A percentile compares a stretch with the other conserved stretches of the same genome.
Conservation (phyloP, 257 asterid genomes). For the Solanum ossicruentum region DNA sequence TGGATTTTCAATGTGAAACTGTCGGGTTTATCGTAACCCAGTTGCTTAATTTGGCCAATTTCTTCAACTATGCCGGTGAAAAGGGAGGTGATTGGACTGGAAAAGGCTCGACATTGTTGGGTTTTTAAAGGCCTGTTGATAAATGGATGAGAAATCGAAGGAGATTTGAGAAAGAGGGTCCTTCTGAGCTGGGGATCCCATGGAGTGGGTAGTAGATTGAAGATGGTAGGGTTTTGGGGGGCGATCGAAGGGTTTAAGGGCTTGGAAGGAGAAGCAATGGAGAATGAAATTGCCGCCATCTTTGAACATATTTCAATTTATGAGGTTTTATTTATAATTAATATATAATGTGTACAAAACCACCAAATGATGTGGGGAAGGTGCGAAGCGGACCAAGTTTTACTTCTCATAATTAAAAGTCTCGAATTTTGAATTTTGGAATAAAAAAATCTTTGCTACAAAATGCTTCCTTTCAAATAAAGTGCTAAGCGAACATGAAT, state of each 20-base stretch:
- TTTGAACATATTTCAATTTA: no score
- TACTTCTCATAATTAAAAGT: no score
- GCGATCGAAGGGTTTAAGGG: neutral
- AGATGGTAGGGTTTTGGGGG: neutral
- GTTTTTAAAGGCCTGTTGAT: conserved; percentile 15
- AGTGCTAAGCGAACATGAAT: no score
- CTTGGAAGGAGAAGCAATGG: conserved; percentile 1
- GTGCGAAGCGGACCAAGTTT: no score
- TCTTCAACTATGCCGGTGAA: conserved; percentile 93
- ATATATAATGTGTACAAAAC: no score
- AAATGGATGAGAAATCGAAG: conserved; percentile 24
- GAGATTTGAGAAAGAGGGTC: conserved; percentile 17
- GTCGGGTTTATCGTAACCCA: conserved; percentile 39
- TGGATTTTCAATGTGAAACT: conserved; percentile 61
- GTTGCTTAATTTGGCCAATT: conserved; percentile 48
- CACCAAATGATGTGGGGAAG: no score
- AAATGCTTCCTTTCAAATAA: no score
- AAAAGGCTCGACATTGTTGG: conserved; percentile 1
- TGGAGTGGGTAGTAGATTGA: neutral
- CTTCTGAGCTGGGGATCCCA: conserved; percentile 2
- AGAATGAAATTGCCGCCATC: conserved; percentile 6
- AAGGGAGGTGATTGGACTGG: conserved; percentile 33
- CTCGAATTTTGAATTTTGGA: no score
- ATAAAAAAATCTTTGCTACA: no score
- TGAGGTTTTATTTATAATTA: no score